Conservation (phyloP, 352 stramenopile species). For the Phytophthora constricta region DNA sequence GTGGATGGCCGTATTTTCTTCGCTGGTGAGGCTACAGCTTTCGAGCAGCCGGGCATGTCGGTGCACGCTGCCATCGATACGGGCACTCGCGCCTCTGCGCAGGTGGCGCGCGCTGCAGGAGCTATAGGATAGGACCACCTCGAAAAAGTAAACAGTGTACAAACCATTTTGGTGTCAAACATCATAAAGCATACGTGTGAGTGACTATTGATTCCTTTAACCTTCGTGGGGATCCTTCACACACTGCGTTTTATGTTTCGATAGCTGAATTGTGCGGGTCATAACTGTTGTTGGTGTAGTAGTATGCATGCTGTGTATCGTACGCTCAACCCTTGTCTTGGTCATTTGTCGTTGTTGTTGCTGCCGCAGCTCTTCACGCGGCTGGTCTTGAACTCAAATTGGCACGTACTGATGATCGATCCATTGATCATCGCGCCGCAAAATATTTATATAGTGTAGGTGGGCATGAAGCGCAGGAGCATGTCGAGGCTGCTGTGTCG, state of each 20-base stretch:
- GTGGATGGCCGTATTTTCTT: conserved; percentile 84
- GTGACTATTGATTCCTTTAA: neutral
- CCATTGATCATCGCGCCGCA: conserved; percentile 27
- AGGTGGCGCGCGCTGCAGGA: conserved; percentile 55
- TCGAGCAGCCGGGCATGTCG: conserved; percentile 83
- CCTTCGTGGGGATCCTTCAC: neutral
- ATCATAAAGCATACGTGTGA: neutral
- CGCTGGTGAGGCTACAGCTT: conserved; percentile 80
- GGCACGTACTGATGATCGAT: conserved; percentile 22
- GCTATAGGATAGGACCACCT: neutral
- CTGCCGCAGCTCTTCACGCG: conserved; percentile 2
- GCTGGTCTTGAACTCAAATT: conserved; percentile 37
- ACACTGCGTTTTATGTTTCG: neutral
- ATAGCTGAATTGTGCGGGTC: conserved; percentile 10
- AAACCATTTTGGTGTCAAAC: neutral
- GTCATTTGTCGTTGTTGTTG: conserved; percentile 22
- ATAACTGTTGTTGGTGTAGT: conserved; percentile 39
- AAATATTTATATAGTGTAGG: conserved; percentile 57
- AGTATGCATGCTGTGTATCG: conserved; percentile 35
- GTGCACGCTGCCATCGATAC: conserved; percentile 87
- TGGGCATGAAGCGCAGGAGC: conserved; percentile 35
- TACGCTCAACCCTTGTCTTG: conserved; percentile 40
- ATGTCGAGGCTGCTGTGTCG: conserved; percentile 31
- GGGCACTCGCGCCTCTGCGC: conserved; percentile 61
- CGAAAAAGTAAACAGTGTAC: neutral